Evolutionary conservation across 768 basidiomycete genomes (phyloP).

Genomic region (Hemileccinum impolitum): DNA sequence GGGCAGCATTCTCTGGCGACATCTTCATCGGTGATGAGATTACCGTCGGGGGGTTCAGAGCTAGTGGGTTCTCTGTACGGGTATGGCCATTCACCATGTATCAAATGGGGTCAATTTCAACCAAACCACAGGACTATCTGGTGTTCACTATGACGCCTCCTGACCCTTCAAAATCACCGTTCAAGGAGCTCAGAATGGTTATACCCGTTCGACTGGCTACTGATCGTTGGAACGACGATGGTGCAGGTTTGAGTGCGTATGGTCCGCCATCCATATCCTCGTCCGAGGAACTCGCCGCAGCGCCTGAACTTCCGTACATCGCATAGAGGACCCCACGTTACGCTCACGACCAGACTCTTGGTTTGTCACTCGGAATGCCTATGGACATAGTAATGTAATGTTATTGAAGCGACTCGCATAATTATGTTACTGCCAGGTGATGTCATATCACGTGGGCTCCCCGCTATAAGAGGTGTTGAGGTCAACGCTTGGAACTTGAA

Average conservation of each 20-base stretch:
- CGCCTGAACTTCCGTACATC: conserved; percentile 10
- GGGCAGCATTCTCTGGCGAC: conserved; percentile 61
- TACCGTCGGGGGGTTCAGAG: conserved; percentile 60
- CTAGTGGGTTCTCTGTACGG: conserved; percentile 61
- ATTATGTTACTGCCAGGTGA: conserved; percentile 7
- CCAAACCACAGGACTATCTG: conserved; percentile 56
- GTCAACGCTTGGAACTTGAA: too few species aligned
- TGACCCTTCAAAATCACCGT: conserved; percentile 51
- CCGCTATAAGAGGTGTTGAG: background rate
- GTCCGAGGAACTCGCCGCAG: conserved; percentile 24
- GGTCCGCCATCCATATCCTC: conserved; percentile 14
- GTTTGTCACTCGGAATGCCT: background rate
- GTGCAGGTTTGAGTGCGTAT: conserved; percentile 17
- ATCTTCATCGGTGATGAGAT: conserved; percentile 48
- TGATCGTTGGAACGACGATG: conserved; percentile 49
- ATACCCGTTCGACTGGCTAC: conserved; percentile 67
- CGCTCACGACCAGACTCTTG: too few species aligned
- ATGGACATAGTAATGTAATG: background rate
- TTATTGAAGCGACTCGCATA: background rate
- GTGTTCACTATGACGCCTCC: conserved; percentile 58
- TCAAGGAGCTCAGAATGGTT: conserved; percentile 56
- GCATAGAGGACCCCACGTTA: background rate
- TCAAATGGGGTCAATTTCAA: conserved; percentile 1
- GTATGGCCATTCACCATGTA: conserved; percentile 33
- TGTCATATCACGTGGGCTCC: conserved; percentile 25